Evolutionary conservation across 192 early-diverging fungal genomes (phyloP).

Genomic region (Backusella morwellensis): DNA sequence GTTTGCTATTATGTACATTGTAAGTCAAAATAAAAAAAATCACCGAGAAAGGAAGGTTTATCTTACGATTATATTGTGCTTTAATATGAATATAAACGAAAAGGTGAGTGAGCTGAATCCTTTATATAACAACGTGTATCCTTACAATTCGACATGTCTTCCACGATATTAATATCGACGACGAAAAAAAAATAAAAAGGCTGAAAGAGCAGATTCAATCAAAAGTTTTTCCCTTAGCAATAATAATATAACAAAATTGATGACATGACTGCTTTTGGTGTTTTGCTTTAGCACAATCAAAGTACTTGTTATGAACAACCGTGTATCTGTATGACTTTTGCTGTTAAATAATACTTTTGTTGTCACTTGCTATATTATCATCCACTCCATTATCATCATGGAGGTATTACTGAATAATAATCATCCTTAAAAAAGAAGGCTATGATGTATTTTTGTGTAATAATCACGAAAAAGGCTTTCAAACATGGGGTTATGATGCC

Average conservation of each 20-base stretch:
- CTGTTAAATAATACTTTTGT: too few relatives aligned
- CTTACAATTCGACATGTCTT: neutral
- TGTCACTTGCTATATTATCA: neutral
- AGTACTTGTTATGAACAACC: too few relatives aligned
- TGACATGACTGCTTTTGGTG: too few relatives aligned
- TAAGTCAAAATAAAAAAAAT: neutral
- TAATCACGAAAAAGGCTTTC: neutral
- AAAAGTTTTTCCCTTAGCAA: neutral
- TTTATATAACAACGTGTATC: neutral
- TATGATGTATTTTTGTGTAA: neutral
- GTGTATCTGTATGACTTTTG: too few relatives aligned
- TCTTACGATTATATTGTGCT: neutral
- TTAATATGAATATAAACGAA: neutral
- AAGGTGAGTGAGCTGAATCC: neutral
- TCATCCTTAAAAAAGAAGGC: neutral
- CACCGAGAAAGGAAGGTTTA: neutral
- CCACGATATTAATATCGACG: neutral
- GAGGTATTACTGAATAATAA: too few relatives aligned
- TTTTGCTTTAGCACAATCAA: too few relatives aligned
- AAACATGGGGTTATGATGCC: constrained; percentile 2
- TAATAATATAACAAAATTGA: too few relatives aligned
- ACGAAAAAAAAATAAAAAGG: neutral
- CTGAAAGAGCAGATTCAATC: neutral
- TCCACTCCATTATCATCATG: neutral
- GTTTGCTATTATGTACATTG: neutral